Base-by-base conservation (phyloP, 192 early-diverging fungal species). In the Paraglomus brasilianum region DNA sequence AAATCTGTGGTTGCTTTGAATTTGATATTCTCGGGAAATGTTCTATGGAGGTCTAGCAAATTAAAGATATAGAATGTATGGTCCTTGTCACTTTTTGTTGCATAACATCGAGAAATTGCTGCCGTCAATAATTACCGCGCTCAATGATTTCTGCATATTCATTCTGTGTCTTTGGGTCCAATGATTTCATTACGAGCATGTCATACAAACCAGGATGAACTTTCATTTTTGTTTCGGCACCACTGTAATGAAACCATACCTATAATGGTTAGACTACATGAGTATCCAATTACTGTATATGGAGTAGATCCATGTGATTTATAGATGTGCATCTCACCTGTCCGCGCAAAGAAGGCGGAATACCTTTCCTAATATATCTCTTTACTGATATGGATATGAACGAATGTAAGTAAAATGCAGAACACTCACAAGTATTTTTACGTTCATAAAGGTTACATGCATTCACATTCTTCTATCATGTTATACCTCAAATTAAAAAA, bases 361-460 rank as follows among this genome's bases (percentile, higher is more conserved):
- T 89, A 7, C 92, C 92, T 75, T 91, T 90, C 9, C 90, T 83
- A 17, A 93, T 79, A 62, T 87, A 91, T 56, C 88, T 76, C 64
- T 93, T 93, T 40, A 90, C 86, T 85, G 44, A 76, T 39, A 57
- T 40, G 24, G 8, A 4, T 50, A 66, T 56, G 38, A 51, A 43
- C 46, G 13, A 36, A 47, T 36, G 22, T 8, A 21, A 13, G 30
- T 10, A 38, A 5, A 4, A 22, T 40, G 14, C 8, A 49, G 17
- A 21, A 48, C 38, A 21, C 52, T 42, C 15, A 56, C 38, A 53
- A 50, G 9, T 21, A n/a, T 43, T 17, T 17, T 44, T 4, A 4
- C 40, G 11, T 14, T 61, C 14, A 9, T 19, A 72, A 47, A 24
- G 17, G 17, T 42, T 46, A 60, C 24, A 66, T 66, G 22, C 15